Conservation (phyloP, 129 eudicot genomes). For the Artemisia tridentata region DNA sequence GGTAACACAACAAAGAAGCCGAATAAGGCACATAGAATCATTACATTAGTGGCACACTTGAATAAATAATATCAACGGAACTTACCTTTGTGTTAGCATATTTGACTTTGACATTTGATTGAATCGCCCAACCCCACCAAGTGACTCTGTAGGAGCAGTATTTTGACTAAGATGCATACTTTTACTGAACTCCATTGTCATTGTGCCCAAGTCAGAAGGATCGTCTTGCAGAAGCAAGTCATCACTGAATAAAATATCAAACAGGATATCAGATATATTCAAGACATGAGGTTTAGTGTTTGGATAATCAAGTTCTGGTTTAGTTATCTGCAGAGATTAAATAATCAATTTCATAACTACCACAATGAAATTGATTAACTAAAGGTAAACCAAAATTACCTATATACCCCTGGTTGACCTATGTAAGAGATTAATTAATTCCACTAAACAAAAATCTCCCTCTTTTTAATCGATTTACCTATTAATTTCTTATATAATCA, state of each 20-base stretch:
- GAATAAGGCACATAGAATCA: neutral
- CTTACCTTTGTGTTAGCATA: slow-evolving; percentile 57
- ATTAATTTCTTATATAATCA: too few species aligned
- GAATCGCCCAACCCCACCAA: slow-evolving; percentile 45
- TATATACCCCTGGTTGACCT: too few species aligned
- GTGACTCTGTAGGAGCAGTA: slow-evolving; percentile 42
- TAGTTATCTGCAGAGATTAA: too few species aligned
- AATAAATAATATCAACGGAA: neutral
- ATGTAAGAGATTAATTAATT: too few species aligned
- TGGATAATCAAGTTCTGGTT: too few species aligned
- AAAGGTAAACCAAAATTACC: too few species aligned
- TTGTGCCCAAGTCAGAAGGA: slow-evolving; percentile 48
- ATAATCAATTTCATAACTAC: too few species aligned
- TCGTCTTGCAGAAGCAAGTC: slow-evolving; percentile 92
- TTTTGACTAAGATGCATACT: slow-evolving; percentile 59
- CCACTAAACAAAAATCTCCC: too few species aligned
- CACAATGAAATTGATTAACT: too few species aligned
- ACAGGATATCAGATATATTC: neutral
- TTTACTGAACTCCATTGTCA: slow-evolving; percentile 60
- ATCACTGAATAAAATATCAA: slow-evolving; percentile 52
- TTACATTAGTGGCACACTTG: neutral
- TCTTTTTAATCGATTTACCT: too few species aligned
- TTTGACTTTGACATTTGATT: slow-evolving; percentile 39
- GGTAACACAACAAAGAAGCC: slow-evolving; percentile 6
- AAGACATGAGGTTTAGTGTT: neutral